Base-by-base conservation (phyloP, 2,329 filamentous ascomycete species). In the Alternaria gansuensis region DNA sequence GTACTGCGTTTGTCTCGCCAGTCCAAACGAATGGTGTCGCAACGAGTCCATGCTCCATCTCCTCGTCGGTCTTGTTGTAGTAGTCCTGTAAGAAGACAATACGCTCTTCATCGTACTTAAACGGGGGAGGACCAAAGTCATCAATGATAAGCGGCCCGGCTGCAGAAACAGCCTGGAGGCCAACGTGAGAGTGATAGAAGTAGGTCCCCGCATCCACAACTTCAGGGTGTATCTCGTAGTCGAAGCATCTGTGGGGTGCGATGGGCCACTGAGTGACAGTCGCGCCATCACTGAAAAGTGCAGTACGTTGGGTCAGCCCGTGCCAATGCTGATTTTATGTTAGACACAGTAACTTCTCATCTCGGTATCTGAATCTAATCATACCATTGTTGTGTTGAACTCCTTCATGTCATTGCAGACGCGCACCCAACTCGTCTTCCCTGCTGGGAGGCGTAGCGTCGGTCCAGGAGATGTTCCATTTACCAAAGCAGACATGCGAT, bases 101-200 rank as follows among this genome's bases (percentile, higher is more conserved):
- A 0, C 83, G 79, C 26, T 90, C 88, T 2, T 85, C 87, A 54
- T 90, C 85, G 63, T 88, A 90, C 0, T 81, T 39, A 62, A 88
- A 89, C 0, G 87, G 87, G 10, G 72, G 69, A 13, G 54, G 36
- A 0, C 69, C 73, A 34, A 71, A 68, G 48, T 85, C 82, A 57
- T 85, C 82, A n/a, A 90, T 82, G 44, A 88, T 84, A 33, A 90
- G 67, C 0, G 83, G 76, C 0, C 88, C 88, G 6, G 81, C 74
- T 0, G 85, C 85, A 13, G 86, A 85, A 33, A 85, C 75, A 0
- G 85, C 84, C 68, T 90, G 87, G 57, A 89, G 85, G 0, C 82
- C 87, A 14, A 90, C 80, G 60, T 90, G 88, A 0, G 87, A 89
- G 68, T 90, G 88, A 67, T 90, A 90, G 69, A 88, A 89, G 68